A percentile compares a stretch with the other conserved stretches of the same genome.
Conservation (phyloP, 495 filamentous ascomycete species). For the Stereocaulon alpinum region DNA sequence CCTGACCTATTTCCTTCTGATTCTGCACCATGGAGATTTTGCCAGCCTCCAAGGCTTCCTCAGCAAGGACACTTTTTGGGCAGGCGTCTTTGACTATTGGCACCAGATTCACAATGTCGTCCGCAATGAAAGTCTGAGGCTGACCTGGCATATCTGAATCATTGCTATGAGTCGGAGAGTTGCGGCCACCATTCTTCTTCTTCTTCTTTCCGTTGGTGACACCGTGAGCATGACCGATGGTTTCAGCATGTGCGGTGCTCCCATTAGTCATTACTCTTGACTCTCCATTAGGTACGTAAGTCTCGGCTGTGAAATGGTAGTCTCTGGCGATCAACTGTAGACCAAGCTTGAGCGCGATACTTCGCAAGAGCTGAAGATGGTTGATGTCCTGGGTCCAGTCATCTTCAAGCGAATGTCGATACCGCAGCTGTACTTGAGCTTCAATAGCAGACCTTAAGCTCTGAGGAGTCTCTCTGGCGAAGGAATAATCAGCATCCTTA, state of each 20-base stretch:
- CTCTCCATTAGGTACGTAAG: slow-evolving; percentile 31
- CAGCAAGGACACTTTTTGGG: slow-evolving; percentile 77
- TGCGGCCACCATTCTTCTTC: slow-evolving; percentile 48
- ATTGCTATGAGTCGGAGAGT: slow-evolving; percentile 43
- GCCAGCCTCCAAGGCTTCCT: slow-evolving; percentile 91
- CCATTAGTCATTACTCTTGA: slow-evolving; percentile 32
- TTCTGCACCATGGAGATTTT: slow-evolving; percentile 89
- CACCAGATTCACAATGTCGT: slow-evolving; percentile 84
- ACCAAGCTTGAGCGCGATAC: slow-evolving; percentile 81
- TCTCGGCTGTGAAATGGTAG: slow-evolving; percentile 55
- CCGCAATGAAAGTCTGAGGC: slow-evolving; percentile 56
- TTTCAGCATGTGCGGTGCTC: slow-evolving; percentile 24
- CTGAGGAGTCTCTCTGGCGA: slow-evolving; percentile 64
- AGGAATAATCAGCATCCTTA: slow-evolving; percentile 71
- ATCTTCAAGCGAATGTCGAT: slow-evolving; percentile 59
- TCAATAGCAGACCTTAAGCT: slow-evolving; percentile 59
- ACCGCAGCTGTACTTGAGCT: slow-evolving; percentile 60
- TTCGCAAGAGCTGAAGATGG: slow-evolving; percentile 77
- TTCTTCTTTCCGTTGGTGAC: slow-evolving; percentile 65
- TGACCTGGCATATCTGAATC: slow-evolving; percentile 30
- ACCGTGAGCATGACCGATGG: slow-evolving; percentile 32
- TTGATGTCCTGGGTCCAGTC: slow-evolving; percentile 56
- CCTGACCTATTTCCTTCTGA: slow-evolving; percentile 91
- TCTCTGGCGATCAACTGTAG: slow-evolving; percentile 77
- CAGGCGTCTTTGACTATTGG: slow-evolving; percentile 90